A percentile compares a stretch with the other conserved stretches of the same genome.
These are phyloP conservation scores for Dendrobium officinale DNA, from an alignment of 106 monocot species.

Conservation along the genomic window DNA sequence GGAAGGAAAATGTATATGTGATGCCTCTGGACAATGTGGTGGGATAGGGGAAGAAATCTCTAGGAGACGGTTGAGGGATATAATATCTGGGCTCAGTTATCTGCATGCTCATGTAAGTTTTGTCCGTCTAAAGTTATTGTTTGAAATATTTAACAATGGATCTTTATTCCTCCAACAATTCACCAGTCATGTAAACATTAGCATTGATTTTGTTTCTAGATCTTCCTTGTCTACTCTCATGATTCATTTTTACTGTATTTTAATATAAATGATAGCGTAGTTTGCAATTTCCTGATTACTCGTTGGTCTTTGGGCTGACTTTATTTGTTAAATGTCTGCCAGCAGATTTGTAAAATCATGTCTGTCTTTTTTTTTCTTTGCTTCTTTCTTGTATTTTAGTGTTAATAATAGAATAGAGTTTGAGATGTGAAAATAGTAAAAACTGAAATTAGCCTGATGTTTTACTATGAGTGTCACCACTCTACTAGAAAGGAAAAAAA, in stretches of 20 bases:
- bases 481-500: not conserved
- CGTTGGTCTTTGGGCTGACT: not conserved
- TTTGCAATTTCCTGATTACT: not conserved
- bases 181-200: not conserved
- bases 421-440: too few relatives aligned
- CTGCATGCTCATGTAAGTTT: conserved; percentile 87
- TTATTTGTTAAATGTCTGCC: not conserved
- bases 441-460: too few relatives aligned
- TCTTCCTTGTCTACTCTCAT: not conserved
- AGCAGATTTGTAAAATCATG: too few relatives aligned
- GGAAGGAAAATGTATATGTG: conserved; percentile 75
- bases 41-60: conserved; percentile 56
- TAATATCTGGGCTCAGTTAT: conserved; percentile 79
- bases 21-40: conserved; percentile 38
- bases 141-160: not conserved
- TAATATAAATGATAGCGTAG: not conserved
- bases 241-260: conserved; percentile 1
- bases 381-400: too few relatives aligned
- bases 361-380: too few relatives aligned
- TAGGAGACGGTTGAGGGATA: conserved; percentile 67
- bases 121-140: not conserved
- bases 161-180: not conserved
- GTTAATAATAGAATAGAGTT: too few relatives aligned
- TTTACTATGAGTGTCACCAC: not conserved
- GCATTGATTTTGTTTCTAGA: not conserved